Base-by-base conservation (phyloP, 1,284 basidiomycete genomes). In the Rhizoctonia solani region DNA sequence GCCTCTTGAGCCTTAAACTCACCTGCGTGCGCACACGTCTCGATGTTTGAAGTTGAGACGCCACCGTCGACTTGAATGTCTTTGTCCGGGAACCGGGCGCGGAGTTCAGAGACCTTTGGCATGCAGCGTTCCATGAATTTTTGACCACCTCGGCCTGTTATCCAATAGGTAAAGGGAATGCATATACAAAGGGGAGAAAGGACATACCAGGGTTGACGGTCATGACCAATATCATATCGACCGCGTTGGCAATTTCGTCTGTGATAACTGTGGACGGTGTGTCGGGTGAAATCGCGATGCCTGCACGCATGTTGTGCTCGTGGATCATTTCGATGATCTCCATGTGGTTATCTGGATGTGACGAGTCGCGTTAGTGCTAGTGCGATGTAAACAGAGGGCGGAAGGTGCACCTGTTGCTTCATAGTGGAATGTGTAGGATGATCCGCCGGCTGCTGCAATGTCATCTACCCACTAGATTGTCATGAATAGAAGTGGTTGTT, bases 11-110 rank as follows among this genome's bases (percentile, higher is more conserved):
- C 23, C 30, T 0, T 29, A 39, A 21, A 78, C 85, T 72, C 72
- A 89, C 94, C 95, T 50, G 96, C 96, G 70, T 93, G 81, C 1
- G 96, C 95, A 74, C 97, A 99, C 65, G 84, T 82, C 74, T 87
- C 90, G 69, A 98, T 87, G 9, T 95, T 99, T 73, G 90, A 90
- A 5, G 93, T 92, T 4, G 93, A 91, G 16, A 99, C 92, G 41
- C 97, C 97, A 41, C 97, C 97, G 77, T 99, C 97, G 61, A 99
- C 97, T 79, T 99, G 87, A 71, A 99, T 97, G 75, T 99, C 92
- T 76, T 92, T 92, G 67, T 90, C 81, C 2, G 94, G 94, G 81
- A 97, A 99, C 27, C 95, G 87, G 19, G 84, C 82, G 19, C 97
- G 88, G 59, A 99, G 86, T 75, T 98, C 93, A n/a, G 88, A 81